These are phyloP conservation scores for Pseudogymnoascus sp. DNA, from an alignment of 2,329 filamentous ascomycete genomes.

Conservation along the genomic window DNA sequence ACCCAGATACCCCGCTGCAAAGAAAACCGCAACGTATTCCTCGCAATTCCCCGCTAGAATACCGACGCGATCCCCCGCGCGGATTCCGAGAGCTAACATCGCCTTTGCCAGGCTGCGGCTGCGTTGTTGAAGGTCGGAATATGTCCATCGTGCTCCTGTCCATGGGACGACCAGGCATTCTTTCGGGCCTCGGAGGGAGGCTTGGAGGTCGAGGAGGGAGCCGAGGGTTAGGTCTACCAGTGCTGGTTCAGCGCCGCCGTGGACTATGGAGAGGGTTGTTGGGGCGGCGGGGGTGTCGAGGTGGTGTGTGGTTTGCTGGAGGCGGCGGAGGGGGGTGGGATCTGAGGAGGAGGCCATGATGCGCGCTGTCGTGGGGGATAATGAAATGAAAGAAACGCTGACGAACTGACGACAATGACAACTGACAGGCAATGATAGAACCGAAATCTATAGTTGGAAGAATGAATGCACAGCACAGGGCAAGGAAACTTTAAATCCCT, in stretches of 20 bases:
- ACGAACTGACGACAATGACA: no score
- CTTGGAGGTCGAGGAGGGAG: conserved; percentile 65
- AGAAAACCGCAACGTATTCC: conserved; percentile 26
- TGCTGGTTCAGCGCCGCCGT: conserved; percentile 61
- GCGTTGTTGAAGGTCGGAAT: conserved; percentile 56
- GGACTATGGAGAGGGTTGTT: conserved; percentile 44
- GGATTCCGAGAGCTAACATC: conserved; percentile 58
- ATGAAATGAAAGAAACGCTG: no score
- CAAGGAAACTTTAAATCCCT: background rate
- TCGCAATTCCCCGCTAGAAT: conserved; percentile 21
- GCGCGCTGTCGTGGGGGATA: background rate
- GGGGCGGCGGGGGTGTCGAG: background rate
- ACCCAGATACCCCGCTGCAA: conserved; percentile 37
- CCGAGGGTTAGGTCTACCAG: conserved; percentile 65
- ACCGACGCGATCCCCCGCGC: conserved; percentile 32
- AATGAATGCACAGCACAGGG: background rate
- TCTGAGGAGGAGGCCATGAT: background rate
- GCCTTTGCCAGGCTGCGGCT: conserved; percentile 56
- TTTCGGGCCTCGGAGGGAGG: conserved; percentile 36
- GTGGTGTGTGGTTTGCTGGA: conserved; percentile 12
- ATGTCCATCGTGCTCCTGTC: conserved; percentile 69
- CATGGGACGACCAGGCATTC: conserved; percentile 69
- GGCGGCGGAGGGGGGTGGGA: conserved; percentile 1
- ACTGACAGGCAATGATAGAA: background rate
- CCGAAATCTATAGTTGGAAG: background rate